Evolutionary conservation across 345 rosid genomes (phyloP).

Genomic region (Eucalyptus polyanthemos): DNA sequence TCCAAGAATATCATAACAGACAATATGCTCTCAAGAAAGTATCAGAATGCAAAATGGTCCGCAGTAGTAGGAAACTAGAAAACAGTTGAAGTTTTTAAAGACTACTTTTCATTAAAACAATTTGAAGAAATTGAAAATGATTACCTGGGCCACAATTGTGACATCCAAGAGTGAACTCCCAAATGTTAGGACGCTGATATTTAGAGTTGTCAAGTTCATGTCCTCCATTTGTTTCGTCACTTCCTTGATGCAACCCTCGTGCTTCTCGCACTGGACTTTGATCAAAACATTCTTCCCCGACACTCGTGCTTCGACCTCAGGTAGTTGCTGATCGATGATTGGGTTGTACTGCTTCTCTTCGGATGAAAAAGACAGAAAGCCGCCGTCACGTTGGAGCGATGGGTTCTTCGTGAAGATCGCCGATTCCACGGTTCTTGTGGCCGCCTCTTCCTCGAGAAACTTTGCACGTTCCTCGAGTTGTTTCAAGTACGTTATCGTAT

Average conservation of each 20-base stretch:
- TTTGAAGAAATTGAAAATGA: not conserved
- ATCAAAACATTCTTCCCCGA: conserved; percentile 48
- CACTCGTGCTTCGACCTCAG: conserved; percentile 55
- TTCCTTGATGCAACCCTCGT: conserved; percentile 26
- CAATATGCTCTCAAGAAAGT: not conserved
- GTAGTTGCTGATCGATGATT: conserved; percentile 19
- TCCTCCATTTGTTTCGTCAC: conserved; percentile 37
- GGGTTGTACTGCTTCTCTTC: not conserved
- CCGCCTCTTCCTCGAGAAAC: not conserved
- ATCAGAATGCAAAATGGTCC: not conserved
- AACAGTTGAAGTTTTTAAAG: not conserved
- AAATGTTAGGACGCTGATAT: conserved; percentile 43
- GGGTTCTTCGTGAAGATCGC: conserved; percentile 31
- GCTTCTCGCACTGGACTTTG: conserved; percentile 48
- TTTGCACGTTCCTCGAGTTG: conserved; percentile 43
- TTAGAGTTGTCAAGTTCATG: conserved; percentile 31
- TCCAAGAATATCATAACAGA: not conserved
- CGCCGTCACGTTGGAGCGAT: conserved; percentile 18
- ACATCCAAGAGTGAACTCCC: conserved; percentile 51
- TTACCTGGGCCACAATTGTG: conserved; percentile 57
- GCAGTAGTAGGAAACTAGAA: not conserved
- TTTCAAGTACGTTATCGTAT: conserved; percentile 56
- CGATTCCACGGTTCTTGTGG: conserved; percentile 24
- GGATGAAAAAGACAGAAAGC: not conserved
- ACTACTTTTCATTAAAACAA: not conserved